Base-by-base conservation (phyloP, 2,329 filamentous ascomycete species). In the Apiospora arundinis region DNA sequence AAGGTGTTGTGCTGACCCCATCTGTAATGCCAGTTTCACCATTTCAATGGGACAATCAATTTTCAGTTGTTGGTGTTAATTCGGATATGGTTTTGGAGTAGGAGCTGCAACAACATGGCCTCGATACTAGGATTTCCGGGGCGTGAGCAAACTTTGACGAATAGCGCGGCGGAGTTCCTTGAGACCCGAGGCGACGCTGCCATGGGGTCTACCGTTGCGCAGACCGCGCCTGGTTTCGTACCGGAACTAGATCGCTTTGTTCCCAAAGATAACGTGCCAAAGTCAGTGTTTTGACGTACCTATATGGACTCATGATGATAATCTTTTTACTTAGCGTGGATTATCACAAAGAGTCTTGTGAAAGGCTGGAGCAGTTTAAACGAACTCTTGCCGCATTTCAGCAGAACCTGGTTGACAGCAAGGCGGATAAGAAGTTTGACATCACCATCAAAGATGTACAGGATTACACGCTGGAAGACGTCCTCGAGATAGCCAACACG, bases 401-500 rank as follows among this genome's bases (percentile, higher is more conserved):
- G 21, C 69, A 72, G 68, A 73, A 70, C 18, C 67, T 75, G 4
- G 44, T 73, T 48, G 69, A 75, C 14, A 68, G 70, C 11, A 74
- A 75, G 40, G 70, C 74, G 8, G 74, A 72, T n/a, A 68, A 69
- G 32, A 74, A 49, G 25, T 71, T 74, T 42, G 60, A 67, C 40
- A 72, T 75, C 25, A 68, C 69, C 11, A 69, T 74, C 67, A 75
- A 74, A 40, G 45, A 72, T 5, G 69, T 71, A 1, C 66, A 63
- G 2, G 70, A 73, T 25, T 74, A 75, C 46, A 74, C 69, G 16
- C 63, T 75, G 44, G 52, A 73, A 21, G 74, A 75, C 40, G 74
- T 75, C 14, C 65, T 75, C 11, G 60, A 69, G 40, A 68, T 75
- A 25, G 73, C 74, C 2, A 63, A 74, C 25, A 63, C 68, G 12